Percentiles rank a stretch among this genome's conserved stretches.
phyloP scores from a whole-genome alignment of 352 stramenopile genomes.

The Phytophthora fragariae region DNA sequence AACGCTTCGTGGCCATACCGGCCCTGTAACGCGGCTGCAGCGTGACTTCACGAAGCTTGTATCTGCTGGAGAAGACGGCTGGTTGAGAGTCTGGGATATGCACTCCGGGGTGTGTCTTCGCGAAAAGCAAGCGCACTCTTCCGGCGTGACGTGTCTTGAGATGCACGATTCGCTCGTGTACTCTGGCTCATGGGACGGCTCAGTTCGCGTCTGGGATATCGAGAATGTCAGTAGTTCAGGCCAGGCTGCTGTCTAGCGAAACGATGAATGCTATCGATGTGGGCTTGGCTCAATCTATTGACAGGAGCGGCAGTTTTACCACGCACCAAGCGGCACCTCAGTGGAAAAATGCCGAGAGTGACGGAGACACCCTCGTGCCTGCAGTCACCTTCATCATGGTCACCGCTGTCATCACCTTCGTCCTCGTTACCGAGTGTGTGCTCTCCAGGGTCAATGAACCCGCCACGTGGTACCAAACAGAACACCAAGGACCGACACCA shows the following conservation, averaged over 20 bases:
- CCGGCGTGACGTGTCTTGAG: conserved; percentile 69
- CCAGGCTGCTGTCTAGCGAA: conserved; percentile 22
- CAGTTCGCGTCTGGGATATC: conserved; percentile 74
- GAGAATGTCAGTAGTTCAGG: conserved; percentile 43
- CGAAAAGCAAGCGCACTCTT: conserved; percentile 61
- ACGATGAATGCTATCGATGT: not conserved
- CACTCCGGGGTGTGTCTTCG: conserved; percentile 76
- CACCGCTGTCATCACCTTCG: conserved; percentile 15
- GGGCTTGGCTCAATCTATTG: not conserved
- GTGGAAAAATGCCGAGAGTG: conserved; percentile 13
- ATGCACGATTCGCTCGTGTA: conserved; percentile 73
- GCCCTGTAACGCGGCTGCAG: conserved; percentile 70
- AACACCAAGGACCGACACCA: not conserved
- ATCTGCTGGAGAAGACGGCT: conserved; percentile 79
- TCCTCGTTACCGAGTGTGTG: conserved; percentile 31
- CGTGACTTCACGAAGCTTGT: conserved; percentile 86
- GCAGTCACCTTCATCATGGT: conserved; percentile 7
- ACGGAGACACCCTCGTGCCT: conserved; percentile 11
- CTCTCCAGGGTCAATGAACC: conserved; percentile 3
- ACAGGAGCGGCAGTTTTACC: conserved; percentile 9
- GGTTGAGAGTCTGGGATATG: conserved; percentile 81
- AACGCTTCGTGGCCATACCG: conserved; percentile 56
- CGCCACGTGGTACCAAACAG: not conserved
- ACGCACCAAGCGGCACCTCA: conserved; percentile 7
- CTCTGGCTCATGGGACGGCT: conserved; percentile 81